Base-by-base conservation (phyloP, 768 basidiomycete genomes). In the Candolleomyces aberdarensis region DNA sequence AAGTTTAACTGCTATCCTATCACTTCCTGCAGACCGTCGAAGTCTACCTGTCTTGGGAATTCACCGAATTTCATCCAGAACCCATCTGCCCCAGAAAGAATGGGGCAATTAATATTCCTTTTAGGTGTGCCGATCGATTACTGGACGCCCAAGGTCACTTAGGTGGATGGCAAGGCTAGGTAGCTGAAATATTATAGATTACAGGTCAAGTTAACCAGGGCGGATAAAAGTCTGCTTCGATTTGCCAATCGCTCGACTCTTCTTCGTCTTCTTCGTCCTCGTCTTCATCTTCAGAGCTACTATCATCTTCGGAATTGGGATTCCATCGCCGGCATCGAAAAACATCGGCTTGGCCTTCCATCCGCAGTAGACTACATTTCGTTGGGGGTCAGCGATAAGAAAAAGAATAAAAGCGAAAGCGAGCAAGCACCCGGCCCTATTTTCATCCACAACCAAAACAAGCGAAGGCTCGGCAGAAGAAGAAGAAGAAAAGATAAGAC, bases 341-440 rank as follows among this genome's bases (percentile, higher is more conserved):
- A 17, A 87, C 77, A 68, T 90, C 86, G 0, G 72, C 72, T 26
- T 75, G 70, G 0, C 85, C 83, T 72, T 90, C 87, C 62, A 79
- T 75, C 47, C 81, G 78, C 47, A 89, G 60, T 26, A 90, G 84
- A 65, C 88, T 90, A 26, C 26, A 26, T 26, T 26, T 26, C 26
- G 26, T 26, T 26, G 26, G 26, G 26, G 3, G 26, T 26, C 26
- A 26, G 26, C 26, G 26, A 26, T 26, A 26, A 26, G 26, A 26
- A 26, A 26, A 26, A 2, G 26, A 26, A 26, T 26, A 26, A 26
- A 26, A 26, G 26, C 26, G 26, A 26, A 26, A 26, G 26, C 26
- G 26, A 26, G 26, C 26, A 26, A 26, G 26, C 26, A 26, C 26
- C 26, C 26, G 26, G 26, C 26, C 26, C 26, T 26, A 26, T 26